phyloP scores from a whole-genome alignment of 495 filamentous ascomycete genomes.

The Wilcoxina mikolae region DNA sequence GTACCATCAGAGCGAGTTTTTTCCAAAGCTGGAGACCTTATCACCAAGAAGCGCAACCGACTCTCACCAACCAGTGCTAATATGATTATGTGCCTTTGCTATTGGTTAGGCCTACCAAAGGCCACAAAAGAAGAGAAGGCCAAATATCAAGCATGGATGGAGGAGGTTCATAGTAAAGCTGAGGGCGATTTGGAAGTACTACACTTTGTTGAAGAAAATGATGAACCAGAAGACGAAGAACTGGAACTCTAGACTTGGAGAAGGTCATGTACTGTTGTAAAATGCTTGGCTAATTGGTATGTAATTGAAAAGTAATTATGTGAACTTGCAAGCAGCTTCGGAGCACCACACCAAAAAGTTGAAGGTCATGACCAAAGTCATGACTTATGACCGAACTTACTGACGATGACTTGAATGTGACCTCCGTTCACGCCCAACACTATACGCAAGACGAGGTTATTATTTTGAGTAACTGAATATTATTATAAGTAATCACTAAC shows the following conservation, averaged over 20 bases:
- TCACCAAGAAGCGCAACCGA: slow-evolving; percentile 7
- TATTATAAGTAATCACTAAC: background rate
- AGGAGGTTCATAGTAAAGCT: background rate
- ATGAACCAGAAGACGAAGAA: background rate
- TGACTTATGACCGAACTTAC: background rate
- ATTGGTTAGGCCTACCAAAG: background rate
- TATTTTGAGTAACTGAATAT: background rate
- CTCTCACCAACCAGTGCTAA: background rate
- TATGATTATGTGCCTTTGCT: background rate
- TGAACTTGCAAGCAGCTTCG: background rate
- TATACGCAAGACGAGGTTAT: background rate
- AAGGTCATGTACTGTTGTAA: background rate
- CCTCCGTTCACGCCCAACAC: background rate
- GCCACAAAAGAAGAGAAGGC: background rate
- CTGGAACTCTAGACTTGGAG: background rate
- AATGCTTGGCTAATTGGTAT: background rate
- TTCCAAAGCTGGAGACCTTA: slow-evolving; percentile 2
- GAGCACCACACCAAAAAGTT: background rate
- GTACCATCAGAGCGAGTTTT: slow-evolving; percentile 5
- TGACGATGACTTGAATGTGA: background rate
- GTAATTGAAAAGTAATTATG: background rate
- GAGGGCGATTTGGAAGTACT: background rate
- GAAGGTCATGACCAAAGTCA: background rate
- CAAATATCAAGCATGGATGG: background rate
- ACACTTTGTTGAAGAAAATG: background rate